phyloP scores from a whole-genome alignment of 306 rosid species.

The Fragaria ananassa region DNA sequence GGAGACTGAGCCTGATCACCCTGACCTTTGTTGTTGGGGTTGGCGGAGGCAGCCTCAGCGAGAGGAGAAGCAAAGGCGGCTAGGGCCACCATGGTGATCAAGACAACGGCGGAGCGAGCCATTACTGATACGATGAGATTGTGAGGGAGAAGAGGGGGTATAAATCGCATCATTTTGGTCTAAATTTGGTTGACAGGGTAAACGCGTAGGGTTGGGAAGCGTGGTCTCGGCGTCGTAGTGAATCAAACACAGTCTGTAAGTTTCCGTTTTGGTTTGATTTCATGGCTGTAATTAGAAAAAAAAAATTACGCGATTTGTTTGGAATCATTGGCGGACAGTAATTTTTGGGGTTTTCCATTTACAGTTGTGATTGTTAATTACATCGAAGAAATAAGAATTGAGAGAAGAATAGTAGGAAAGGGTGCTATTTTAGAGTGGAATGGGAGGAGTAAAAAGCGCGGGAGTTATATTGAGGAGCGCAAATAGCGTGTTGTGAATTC shows the following conservation, averaged over 20 bases:
- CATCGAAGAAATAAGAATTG: not conserved
- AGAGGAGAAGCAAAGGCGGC: constrained; percentile 32
- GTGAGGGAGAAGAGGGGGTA: not conserved
- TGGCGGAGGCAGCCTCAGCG: constrained; percentile 48
- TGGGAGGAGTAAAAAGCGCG: not conserved
- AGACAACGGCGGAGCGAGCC: constrained; percentile 42
- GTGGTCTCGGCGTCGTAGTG: not conserved
- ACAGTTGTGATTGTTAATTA: not conserved
- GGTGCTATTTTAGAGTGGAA: not conserved
- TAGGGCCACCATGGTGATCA: constrained; percentile 29
- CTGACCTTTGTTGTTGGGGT: constrained; percentile 6
- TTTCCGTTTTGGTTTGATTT: not conserved
- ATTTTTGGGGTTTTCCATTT: not conserved
- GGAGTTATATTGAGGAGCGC: not conserved
- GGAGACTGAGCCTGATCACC: not conserved
- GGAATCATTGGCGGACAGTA: not conserved
- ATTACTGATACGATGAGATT: constrained; percentile 18
- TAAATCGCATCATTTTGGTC: not conserved
- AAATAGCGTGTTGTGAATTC: not conserved
- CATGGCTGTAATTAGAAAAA: not conserved
- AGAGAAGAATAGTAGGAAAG: not conserved
- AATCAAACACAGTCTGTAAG: not conserved
- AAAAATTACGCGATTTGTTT: not conserved
- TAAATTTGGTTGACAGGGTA: not conserved
- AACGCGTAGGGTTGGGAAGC: not conserved